Base-by-base conservation (phyloP, 108 stramenopile genomes). In the Skeletonema costatum region DNA sequence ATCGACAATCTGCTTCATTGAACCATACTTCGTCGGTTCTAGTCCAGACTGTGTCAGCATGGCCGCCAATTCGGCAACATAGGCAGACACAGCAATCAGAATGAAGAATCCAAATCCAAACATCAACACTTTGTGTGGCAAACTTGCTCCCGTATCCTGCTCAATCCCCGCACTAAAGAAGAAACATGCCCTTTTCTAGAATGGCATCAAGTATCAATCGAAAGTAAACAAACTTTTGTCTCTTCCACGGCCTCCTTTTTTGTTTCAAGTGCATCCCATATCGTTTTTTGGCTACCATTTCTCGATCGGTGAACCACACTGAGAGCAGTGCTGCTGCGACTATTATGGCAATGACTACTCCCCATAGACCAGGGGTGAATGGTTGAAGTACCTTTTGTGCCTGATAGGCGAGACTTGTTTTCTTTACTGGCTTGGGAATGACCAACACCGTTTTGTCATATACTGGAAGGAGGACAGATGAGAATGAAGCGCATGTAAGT, bases 61-160 rank as follows among this genome's bases (percentile, higher is more conserved):
- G 2, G 74, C 74, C 0, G 74, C 74, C 6, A 75, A 19, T 31
- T 76, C 69, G 16, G 66, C 67, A n/a, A 76, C 68, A 38, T 77
- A 76, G 17, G 75, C 75, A 12, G 42, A 21, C 17, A 71, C 71
- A 6, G 65, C 74, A 30, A 75, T 75, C 38, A 75, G 21, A 31
- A 75, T 75, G 56, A 67, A 75, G 74, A 75, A 75, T 6, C 66
- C 56, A 50, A 66, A 75, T 11, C 74, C 74, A 44, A 66, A 75
- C 74, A 75, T 75, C 14, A 75, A 42, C 10, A 75, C 13, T 14
- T 75, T 66, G 32, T 32, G 31, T 30, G 74, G 48, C 3, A 75
- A 36, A 31, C 56, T 51, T 13, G 66, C 65, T 19, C 74, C 35
- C n/a, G 5, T 30, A 21, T 75, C 66, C 56, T 75, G 74, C 36